Evolutionary conservation across 140 eudicot species (phyloP).

Genomic region (Ambrosia hybrid): DNA sequence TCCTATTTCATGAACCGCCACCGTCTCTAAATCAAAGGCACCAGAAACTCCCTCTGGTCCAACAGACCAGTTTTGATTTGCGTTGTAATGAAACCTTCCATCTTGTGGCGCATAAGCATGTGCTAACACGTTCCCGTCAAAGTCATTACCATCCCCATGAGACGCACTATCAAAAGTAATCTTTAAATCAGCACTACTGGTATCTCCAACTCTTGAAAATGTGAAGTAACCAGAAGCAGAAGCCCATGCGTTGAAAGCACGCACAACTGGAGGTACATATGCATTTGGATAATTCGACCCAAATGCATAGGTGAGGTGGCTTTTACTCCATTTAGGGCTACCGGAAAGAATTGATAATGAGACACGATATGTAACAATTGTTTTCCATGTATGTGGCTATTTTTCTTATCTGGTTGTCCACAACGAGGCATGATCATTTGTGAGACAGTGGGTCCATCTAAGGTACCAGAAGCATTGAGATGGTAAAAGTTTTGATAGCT

Average conservation of each 20-base stretch:
- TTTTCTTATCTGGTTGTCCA: not conserved
- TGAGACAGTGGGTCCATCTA: no score
- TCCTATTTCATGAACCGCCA: conserved; percentile 49
- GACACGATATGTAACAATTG: conserved; percentile 22
- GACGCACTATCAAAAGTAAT: conserved; percentile 14
- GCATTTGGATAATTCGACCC: not conserved
- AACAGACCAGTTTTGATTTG: conserved; percentile 21
- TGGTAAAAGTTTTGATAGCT: no score
- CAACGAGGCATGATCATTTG: no score
- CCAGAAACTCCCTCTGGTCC: not conserved
- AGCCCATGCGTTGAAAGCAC: conserved; percentile 33
- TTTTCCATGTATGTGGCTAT: not conserved
- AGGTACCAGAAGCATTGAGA: no score
- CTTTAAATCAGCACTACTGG: conserved; percentile 16
- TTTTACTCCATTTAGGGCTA: conserved; percentile 26
- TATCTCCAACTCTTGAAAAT: not conserved
- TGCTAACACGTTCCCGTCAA: conserved; percentile 31
- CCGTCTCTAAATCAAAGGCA: conserved; percentile 19
- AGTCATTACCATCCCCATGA: conserved; percentile 34
- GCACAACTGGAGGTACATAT: conserved; percentile 10
- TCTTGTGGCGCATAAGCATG: conserved; percentile 40
- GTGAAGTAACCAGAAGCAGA: conserved; percentile 23
- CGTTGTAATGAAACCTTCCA: conserved; percentile 40
- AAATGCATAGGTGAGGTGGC: conserved; percentile 35
- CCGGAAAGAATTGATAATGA: not conserved